Conservation (phyloP, 23 red algal species). For the Chondrus crispus region DNA sequence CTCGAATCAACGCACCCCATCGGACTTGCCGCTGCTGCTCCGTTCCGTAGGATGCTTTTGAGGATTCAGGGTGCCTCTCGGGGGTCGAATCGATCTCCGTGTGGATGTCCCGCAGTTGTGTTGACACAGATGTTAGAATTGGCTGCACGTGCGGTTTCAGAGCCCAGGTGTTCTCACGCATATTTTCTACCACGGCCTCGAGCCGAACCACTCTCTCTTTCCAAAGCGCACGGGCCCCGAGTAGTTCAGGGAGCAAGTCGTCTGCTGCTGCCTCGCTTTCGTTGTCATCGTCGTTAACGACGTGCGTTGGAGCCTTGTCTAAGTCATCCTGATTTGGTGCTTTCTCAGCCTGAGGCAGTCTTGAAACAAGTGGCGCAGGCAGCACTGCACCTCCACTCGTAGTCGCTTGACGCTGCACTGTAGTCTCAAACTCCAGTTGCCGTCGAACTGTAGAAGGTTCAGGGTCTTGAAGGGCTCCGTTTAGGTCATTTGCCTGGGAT, state of each 20-base stretch:
- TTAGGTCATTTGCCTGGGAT: not conserved
- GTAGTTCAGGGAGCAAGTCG: slow-evolving; percentile 40
- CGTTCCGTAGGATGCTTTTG: slow-evolving; percentile 16
- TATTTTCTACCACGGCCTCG: slow-evolving; percentile 39
- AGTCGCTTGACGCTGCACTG: not conserved
- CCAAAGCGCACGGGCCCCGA: slow-evolving; percentile 46
- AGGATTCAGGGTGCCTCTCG: not conserved
- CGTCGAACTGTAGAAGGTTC: slow-evolving; percentile 25
- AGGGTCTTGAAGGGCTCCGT: not conserved
- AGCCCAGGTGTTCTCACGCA: slow-evolving; percentile 47
- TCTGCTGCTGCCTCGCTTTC: slow-evolving; percentile 55
- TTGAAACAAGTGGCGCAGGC: not conserved
- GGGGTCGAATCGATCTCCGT: slow-evolving; percentile 27
- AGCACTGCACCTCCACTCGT: not conserved
- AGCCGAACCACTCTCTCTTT: slow-evolving; percentile 43
- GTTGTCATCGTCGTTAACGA: slow-evolving; percentile 15
- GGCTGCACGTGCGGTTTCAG: slow-evolving; percentile 37
- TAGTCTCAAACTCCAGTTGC: slow-evolving; percentile 45
- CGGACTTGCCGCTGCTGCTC: slow-evolving; percentile 38
- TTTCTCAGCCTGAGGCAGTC: not conserved
- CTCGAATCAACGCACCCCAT: slow-evolving; percentile 39
- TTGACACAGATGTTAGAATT: slow-evolving; percentile 6
- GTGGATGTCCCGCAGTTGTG: not conserved
- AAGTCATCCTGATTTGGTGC: not conserved
- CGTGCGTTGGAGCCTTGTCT: not conserved